These are phyloP conservation scores for Alternaria infectoria DNA, from an alignment of 2,329 filamentous ascomycete genomes.

Conservation along the genomic window DNA sequence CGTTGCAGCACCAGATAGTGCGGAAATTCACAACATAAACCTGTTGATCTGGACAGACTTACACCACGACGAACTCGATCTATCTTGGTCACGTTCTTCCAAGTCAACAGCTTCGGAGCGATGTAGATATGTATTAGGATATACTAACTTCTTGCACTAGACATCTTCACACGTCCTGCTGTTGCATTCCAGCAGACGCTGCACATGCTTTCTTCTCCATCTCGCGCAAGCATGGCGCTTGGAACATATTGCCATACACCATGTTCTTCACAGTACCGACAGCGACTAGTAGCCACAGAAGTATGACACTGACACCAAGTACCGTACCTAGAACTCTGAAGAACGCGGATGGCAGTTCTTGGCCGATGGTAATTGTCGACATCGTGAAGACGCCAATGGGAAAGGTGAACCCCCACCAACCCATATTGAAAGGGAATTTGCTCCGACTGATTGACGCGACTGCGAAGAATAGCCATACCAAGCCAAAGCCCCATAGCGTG, in stretches of 20 bases:
- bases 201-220: slow-evolving; percentile 28
- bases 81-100: too few species aligned
- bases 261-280: slow-evolving; percentile 56
- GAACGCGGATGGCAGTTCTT: slow-evolving; percentile 61
- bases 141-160: neutral
- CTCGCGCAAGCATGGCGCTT: slow-evolving; percentile 59
- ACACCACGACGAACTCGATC: too few species aligned
- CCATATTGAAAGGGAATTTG: slow-evolving; percentile 65
- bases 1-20: too few species aligned
- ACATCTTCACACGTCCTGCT: neutral
- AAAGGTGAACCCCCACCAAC: slow-evolving; percentile 68
- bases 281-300: slow-evolving; percentile 63
- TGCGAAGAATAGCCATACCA: slow-evolving; percentile 63
- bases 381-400: slow-evolving; percentile 58
- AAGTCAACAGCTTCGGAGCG: too few species aligned
- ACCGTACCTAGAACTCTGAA: slow-evolving; percentile 62
- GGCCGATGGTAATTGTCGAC: slow-evolving; percentile 54
- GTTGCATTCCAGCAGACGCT: slow-evolving; percentile 7
- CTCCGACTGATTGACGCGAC: slow-evolving; percentile 53
- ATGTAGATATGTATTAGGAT: too few species aligned
- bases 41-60: too few species aligned
- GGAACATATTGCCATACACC: slow-evolving; percentile 57
- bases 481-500: slow-evolving; percentile 62
- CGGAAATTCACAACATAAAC: too few species aligned
- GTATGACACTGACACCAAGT: slow-evolving; percentile 56